Percentiles rank a stretch among this genome's conserved stretches.
Evolutionary conservation across 352 stramenopile species (phyloP).

Genomic region (Stephanocyclus meneghinianus): DNA sequence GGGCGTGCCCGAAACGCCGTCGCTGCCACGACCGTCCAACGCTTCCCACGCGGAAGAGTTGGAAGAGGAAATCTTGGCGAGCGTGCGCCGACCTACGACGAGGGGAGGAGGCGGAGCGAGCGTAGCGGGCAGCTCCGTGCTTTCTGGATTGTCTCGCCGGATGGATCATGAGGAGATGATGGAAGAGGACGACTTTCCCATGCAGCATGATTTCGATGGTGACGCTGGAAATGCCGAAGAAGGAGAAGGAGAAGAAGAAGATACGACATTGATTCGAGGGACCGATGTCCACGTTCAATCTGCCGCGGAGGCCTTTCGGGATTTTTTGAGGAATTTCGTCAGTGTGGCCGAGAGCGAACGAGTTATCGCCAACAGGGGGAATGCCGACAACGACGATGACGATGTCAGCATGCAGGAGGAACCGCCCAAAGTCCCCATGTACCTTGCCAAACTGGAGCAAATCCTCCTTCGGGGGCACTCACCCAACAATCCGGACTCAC

Average conservation of each 20-base stretch:
- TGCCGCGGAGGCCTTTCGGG: constrained; percentile 62
- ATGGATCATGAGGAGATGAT: not conserved
- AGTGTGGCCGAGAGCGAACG: constrained; percentile 43
- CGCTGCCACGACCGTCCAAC: not conserved
- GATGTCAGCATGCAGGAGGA: constrained; percentile 30
- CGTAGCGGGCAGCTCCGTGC: not conserved
- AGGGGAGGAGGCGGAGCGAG: not conserved
- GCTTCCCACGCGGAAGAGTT: not conserved
- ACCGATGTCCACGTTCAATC: constrained; percentile 68
- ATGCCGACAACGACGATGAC: constrained; percentile 10
- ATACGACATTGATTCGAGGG: constrained; percentile 55
- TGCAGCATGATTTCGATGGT: constrained; percentile 14
- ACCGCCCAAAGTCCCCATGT: constrained; percentile 38
- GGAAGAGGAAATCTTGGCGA: constrained; percentile 2
- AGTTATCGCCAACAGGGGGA: constrained; percentile 2
- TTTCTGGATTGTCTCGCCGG: constrained; percentile 6
- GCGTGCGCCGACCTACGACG: not conserved
- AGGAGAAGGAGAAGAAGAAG: not conserved
- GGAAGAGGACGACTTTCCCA: constrained; percentile 10
- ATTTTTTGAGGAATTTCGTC: constrained; percentile 68
- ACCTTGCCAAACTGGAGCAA: constrained; percentile 48
- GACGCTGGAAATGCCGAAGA: constrained; percentile 7
- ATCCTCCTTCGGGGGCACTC: constrained; percentile 43
- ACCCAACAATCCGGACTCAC: constrained; percentile 18
- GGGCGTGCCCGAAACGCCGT: constrained; percentile 26